phyloP scores from a whole-genome alignment of 179 eudicot species.

The Drosera spatulata region DNA sequence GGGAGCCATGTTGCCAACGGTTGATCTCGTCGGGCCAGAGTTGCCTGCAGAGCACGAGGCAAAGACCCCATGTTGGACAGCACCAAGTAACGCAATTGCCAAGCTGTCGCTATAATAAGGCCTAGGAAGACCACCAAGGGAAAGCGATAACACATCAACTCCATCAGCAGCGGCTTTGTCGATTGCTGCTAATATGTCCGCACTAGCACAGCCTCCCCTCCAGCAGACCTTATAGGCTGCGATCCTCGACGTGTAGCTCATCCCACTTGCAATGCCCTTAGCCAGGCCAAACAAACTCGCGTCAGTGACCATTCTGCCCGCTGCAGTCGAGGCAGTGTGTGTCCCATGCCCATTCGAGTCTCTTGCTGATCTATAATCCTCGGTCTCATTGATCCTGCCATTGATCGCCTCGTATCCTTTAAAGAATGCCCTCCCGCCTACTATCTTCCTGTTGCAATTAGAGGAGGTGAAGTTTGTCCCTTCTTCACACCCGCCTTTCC shows the following conservation, averaged over 20 bases:
- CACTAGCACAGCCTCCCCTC: slow-evolving; percentile 48
- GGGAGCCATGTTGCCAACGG: slow-evolving; percentile 60
- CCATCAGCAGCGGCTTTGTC: slow-evolving; percentile 62
- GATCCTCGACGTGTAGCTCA: slow-evolving; percentile 60
- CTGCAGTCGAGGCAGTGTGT: slow-evolving; percentile 76
- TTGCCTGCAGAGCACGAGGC: slow-evolving; percentile 78
- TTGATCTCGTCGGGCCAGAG: slow-evolving; percentile 51
- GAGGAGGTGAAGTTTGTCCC: slow-evolving; percentile 45
- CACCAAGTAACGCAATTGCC: slow-evolving; percentile 69
- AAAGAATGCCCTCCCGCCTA: slow-evolving; percentile 54
- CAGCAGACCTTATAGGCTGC: slow-evolving; percentile 75
- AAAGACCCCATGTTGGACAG: slow-evolving; percentile 42
- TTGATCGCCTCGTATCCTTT: slow-evolving; percentile 62
- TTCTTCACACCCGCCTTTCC: slow-evolving; percentile 58
- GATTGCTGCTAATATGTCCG: slow-evolving; percentile 65
- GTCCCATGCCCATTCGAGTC: slow-evolving; percentile 78
- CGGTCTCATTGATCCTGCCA: slow-evolving; percentile 45
- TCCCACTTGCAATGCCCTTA: slow-evolving; percentile 51
- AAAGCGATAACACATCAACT: slow-evolving; percentile 59
- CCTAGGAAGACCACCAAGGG: slow-evolving; percentile 54
- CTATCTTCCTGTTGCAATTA: slow-evolving; percentile 51
- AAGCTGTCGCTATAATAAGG: slow-evolving; percentile 49
- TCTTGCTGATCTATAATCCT: slow-evolving; percentile 46
- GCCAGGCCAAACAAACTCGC: slow-evolving; percentile 51
- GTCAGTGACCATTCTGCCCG: slow-evolving; percentile 35